Conservation (phyloP, 176 grass and related monocot genomes). For the Typha latifolia region DNA sequence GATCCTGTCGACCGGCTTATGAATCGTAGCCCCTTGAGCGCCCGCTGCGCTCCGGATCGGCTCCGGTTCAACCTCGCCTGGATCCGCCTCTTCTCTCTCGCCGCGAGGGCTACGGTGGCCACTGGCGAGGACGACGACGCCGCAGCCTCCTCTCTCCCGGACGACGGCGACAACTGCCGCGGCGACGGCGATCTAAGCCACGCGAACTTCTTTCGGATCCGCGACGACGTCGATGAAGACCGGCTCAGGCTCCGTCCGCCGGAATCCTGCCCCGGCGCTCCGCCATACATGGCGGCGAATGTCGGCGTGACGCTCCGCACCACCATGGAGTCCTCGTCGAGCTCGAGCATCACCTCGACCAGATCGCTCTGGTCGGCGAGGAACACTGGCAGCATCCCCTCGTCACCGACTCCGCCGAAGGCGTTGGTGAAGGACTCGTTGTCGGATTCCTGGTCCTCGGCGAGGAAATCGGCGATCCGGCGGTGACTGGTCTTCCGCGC, state of each 20-base stretch:
- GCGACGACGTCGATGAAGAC: constrained; percentile 74
- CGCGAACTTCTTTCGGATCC: constrained; percentile 74
- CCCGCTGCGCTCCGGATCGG: constrained; percentile 55
- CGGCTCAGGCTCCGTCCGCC: constrained; percentile 37
- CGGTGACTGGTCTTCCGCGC: constrained; percentile 45
- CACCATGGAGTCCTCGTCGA: constrained; percentile 98
- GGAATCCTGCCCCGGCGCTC: not conserved
- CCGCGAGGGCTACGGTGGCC: constrained; percentile 19
- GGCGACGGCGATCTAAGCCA: constrained; percentile 68
- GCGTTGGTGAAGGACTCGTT: constrained; percentile 63
- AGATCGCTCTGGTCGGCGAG: constrained; percentile 78
- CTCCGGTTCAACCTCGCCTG: constrained; percentile 62
- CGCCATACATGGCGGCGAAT: constrained; percentile 27
- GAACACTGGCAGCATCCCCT: constrained; percentile 65
- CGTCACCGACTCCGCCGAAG: constrained; percentile 10
- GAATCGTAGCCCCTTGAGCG: constrained; percentile 93
- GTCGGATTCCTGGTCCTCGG: constrained; percentile 71
- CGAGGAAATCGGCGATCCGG: constrained; percentile 74
- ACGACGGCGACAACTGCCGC: constrained; percentile 1
- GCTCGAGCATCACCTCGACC: constrained; percentile 98
- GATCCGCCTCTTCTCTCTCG: constrained; percentile 58
- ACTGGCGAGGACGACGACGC: not conserved
- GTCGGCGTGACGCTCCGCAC: constrained; percentile 96
- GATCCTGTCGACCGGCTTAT: constrained; percentile 81
- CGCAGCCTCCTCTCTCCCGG: constrained; percentile 19